phyloP scores from a whole-genome alignment of 257 asterid species.

The Asclepias syriaca region DNA sequence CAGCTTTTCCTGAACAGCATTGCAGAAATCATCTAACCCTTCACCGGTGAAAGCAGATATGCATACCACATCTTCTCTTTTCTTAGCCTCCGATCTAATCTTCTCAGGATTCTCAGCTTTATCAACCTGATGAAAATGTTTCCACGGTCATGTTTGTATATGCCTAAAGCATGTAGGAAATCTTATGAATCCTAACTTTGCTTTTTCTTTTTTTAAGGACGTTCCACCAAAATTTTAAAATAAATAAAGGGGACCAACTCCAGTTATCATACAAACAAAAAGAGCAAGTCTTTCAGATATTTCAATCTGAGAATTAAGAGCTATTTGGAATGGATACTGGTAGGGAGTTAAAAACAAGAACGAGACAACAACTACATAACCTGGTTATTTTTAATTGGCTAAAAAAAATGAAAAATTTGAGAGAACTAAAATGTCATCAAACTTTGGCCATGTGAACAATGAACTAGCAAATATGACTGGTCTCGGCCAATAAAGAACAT shows the following conservation, averaged over 20 bases:
- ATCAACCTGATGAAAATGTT: constrained; percentile 58
- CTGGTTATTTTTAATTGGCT: not conserved
- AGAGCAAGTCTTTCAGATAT: not conserved
- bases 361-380: not conserved
- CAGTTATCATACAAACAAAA: not conserved
- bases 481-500: not conserved
- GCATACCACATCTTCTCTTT: constrained; percentile 57
- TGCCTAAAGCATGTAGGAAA: not conserved
- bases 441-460: not conserved
- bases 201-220: not conserved
- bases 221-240: not conserved
- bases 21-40: constrained; percentile 86
- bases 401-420: not conserved
- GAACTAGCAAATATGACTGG: not conserved
- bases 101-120: constrained; percentile 63
- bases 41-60: constrained; percentile 94
- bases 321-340: not conserved
- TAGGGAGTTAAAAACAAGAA: not conserved
- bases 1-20: constrained; percentile 73
- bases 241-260: not conserved
- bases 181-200: not conserved
- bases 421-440: not conserved
- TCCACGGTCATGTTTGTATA: constrained; percentile 7
- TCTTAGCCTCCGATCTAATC: constrained; percentile 55
- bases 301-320: not conserved